phyloP scores from a whole-genome alignment of 1,139 yeast species.

The Yamadazyma sp. region DNA sequence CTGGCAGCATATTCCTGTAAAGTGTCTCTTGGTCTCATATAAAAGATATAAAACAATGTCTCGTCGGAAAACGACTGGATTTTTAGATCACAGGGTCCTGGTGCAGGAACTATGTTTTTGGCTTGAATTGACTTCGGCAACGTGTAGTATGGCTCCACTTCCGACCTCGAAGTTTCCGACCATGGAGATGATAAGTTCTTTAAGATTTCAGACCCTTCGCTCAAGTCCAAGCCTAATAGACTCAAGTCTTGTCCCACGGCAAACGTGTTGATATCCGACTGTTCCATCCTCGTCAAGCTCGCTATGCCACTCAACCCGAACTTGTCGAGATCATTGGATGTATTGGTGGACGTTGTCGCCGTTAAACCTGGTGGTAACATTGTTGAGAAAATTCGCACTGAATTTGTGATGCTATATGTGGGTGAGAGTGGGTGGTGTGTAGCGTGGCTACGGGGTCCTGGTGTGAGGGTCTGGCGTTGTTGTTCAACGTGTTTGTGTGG shows the following conservation, averaged over 20 bases:
- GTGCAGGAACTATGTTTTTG: conserved; percentile 44
- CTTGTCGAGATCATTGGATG: conserved; percentile 43
- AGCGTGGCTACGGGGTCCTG: no score
- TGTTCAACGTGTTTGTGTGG: background rate
- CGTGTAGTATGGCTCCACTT: conserved; percentile 80
- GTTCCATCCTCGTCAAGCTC: conserved; percentile 68
- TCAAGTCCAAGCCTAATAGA: conserved; percentile 68
- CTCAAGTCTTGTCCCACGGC: conserved; percentile 85
- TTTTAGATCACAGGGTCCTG: conserved; percentile 59
- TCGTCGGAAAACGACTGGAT: conserved; percentile 83
- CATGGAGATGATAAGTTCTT: conserved; percentile 88
- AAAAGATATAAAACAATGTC: conserved; percentile 88
- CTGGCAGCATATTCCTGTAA: conserved; percentile 93
- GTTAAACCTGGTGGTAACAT: conserved; percentile 35
- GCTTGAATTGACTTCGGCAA: conserved; percentile 60
- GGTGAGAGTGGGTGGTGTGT: background rate
- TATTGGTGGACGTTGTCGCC: conserved; percentile 9
- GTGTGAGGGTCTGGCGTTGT: no score
- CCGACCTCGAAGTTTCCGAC: conserved; percentile 87
- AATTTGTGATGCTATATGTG: background rate
- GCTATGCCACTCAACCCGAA: conserved; percentile 77
- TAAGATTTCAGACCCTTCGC: conserved; percentile 50
- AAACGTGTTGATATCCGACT: conserved; percentile 62
- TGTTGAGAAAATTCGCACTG: conserved; percentile 11
- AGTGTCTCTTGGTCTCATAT: conserved; percentile 90